A percentile compares a stretch with the other conserved stretches of the same genome.
Evolutionary conservation across 2,329 filamentous ascomycete genomes (phyloP).

Genomic region (Penicillium brasilianum): DNA sequence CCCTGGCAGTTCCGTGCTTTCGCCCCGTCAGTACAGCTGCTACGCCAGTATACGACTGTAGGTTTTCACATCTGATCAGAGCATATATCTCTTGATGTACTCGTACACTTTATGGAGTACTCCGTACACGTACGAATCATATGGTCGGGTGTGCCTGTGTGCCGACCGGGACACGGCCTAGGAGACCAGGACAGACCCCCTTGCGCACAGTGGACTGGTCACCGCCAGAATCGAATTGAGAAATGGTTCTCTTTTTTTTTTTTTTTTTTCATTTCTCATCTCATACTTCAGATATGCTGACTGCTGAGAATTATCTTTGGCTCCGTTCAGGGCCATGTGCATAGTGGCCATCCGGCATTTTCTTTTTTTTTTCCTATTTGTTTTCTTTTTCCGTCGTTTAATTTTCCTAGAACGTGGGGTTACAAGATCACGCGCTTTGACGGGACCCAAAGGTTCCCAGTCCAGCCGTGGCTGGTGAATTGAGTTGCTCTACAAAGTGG

Average conservation of each 20-base stretch:
- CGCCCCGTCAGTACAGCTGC: too few species aligned
- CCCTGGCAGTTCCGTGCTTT: too few species aligned
- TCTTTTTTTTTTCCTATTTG: slow-evolving; percentile 3
- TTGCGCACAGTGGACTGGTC: background rate
- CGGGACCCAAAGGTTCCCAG: background rate
- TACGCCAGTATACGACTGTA: too few species aligned
- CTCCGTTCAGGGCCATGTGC: background rate
- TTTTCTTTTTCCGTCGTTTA: slow-evolving; percentile 17
- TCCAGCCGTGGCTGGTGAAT: background rate
- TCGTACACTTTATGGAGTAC: background rate
- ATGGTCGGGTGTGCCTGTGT: background rate
- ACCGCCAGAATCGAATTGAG: background rate
- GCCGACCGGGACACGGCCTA: background rate
- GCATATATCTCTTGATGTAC: too few species aligned
- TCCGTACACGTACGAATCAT: background rate
- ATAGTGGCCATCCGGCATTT: background rate
- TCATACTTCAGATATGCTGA: too few species aligned
- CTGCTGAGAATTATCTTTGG: background rate
- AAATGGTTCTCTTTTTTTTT: too few species aligned
- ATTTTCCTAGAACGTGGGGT: slow-evolving; percentile 27
- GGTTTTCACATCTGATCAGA: too few species aligned
- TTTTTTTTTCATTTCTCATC: too few species aligned
- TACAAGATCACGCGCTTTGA: slow-evolving; percentile 7
- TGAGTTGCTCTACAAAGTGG: too few species aligned
- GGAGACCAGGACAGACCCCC: too few species aligned